Evolutionary conservation across 2,329 filamentous ascomycete species (phyloP), one percentile per base, ranked within the genome.

Genomic region (Diaporthe australafricana): DNA sequence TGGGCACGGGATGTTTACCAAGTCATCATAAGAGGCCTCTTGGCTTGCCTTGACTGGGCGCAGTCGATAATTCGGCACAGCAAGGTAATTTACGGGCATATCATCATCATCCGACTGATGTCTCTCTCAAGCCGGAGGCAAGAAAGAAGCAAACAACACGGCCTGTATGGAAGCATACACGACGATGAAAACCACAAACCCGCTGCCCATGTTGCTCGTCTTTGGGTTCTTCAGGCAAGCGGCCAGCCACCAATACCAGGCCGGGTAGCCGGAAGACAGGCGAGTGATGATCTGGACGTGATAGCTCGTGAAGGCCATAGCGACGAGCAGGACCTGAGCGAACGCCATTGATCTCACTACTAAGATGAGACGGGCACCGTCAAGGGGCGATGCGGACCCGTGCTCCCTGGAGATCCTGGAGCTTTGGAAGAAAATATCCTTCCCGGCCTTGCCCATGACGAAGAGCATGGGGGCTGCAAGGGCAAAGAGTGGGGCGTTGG

Each of bases 221-320:
- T 79, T 78, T 12, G 77, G 76, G 30, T 82, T 79, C 56, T 80
- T 75, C 8, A 89, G 76, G 42, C 80, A 81, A 5, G 82, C 83
- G 0, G 93, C 93, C 48, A 97, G 80, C 86, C 92, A 94, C 86
- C 93, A 92, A 79, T 98, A 96, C 94, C 95, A 98, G 22, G 96
- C 82, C 1, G 95, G 93, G 81, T 96, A 98, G 0, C 92, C 96
- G 0, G 95, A 98, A 1, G 94, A 92, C 20, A 99, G 87, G 30
- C 96, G 90, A 55, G 93, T 97, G 77, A 98, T 92, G 76, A 99
- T 97, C 82, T 99, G 96, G 32, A 98, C 93, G 79, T 99, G 96
- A 79, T 97, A 97, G 74, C 85, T 94, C 16, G 92, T 94, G 25
- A 95, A 81, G 25, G 94, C 93, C 72, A 96, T 81, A 2, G 89